Base-by-base conservation (phyloP, 108 stramenopile genomes). In the Seminavis robusta region DNA sequence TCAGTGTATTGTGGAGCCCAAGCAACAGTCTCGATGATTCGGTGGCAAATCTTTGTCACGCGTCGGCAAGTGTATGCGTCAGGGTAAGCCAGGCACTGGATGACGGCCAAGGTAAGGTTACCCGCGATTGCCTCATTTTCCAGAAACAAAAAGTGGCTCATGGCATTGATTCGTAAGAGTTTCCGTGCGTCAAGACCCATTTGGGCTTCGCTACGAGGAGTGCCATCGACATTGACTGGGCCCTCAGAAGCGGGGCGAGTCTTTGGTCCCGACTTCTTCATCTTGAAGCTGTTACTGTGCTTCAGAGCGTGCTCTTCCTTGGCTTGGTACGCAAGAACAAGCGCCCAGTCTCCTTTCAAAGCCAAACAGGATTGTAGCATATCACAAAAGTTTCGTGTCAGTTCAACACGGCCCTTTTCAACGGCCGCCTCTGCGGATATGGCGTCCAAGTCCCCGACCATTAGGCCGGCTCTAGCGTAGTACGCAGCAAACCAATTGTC, bases 31-130 rank as follows among this genome's bases (percentile, higher is more conserved):
- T 94, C 93, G 8, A 94, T 62, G 26, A 90, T 73, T n/a, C 93
- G 83, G 58, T 94, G 93, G 41, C 87, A 84, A 49, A 94, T 90
- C 42, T 70, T 78, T 3, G 86, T 88, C 47, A 82, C 66, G 24
- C 93, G 72, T 16, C 93, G 73, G 61, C 80, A 84, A 11, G 89
- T 86, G 59, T 94, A 90, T 10, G 89, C 89, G 62, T 94, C 93
- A 8, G 93, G 93, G 44, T 89, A 91, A 19, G 56, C 69, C 5
- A 94, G 74, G 43, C 73, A 89, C 61, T 88, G 73, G 44, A 94
- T 79, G 19, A 91, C 32, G 7, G 79, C 67, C 11, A 84, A 44
- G 16, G 81, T 80, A 16, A 94, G 53, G 42, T 61, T 73, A 8
- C 84, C 84, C 11, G 93, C 93, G 33, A 91, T 83, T 33, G 58